These are phyloP conservation scores for Gossypium lobatum DNA, from an alignment of 441 rosid genomes.

Conservation along the genomic window DNA sequence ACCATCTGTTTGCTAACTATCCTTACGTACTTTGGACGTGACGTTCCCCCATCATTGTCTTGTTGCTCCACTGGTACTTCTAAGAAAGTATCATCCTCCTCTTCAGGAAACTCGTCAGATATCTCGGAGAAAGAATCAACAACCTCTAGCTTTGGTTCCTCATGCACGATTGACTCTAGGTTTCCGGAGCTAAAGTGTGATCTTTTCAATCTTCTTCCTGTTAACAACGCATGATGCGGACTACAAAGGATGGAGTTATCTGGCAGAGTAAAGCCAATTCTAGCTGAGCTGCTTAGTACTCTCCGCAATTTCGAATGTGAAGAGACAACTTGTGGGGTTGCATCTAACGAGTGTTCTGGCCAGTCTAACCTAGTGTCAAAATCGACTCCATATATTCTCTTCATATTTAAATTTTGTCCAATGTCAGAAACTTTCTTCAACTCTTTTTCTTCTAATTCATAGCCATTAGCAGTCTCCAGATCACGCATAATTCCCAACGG, in stretches of 20 bases:
- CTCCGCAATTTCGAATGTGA: slow-evolving; percentile 60
- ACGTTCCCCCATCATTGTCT: slow-evolving; percentile 20
- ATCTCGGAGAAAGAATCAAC: slow-evolving; percentile 31
- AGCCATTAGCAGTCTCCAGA: slow-evolving; percentile 15
- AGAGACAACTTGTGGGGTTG: too few relatives aligned
- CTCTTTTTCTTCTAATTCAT: slow-evolving; percentile 26
- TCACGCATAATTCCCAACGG: slow-evolving; percentile 37
- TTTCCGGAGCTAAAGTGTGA: slow-evolving; percentile 65
- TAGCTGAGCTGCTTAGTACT: slow-evolving; percentile 65
- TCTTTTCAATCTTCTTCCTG: slow-evolving; percentile 46
- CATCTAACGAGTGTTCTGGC: slow-evolving; percentile 82
- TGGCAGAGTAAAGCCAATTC: slow-evolving; percentile 41
- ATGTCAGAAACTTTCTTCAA: slow-evolving; percentile 19
- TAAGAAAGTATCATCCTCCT: slow-evolving; percentile 37
- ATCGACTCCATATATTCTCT: slow-evolving; percentile 46
- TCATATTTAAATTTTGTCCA: slow-evolving; percentile 33
- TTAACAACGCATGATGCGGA: slow-evolving; percentile 29
- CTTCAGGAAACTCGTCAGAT: slow-evolving; percentile 38
- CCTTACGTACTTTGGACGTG: slow-evolving; percentile 51
- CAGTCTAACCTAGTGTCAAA: slow-evolving; percentile 47
- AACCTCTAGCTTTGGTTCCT: slow-evolving; percentile 34
- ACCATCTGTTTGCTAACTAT: slow-evolving; percentile 99
- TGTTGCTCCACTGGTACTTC: slow-evolving; percentile 29
- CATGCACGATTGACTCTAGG: slow-evolving; percentile 31
- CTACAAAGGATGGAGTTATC: slow-evolving; percentile 32